phyloP scores from a whole-genome alignment of 2,329 filamentous ascomycete species.

The Lasiodiplodia theobromae region DNA sequence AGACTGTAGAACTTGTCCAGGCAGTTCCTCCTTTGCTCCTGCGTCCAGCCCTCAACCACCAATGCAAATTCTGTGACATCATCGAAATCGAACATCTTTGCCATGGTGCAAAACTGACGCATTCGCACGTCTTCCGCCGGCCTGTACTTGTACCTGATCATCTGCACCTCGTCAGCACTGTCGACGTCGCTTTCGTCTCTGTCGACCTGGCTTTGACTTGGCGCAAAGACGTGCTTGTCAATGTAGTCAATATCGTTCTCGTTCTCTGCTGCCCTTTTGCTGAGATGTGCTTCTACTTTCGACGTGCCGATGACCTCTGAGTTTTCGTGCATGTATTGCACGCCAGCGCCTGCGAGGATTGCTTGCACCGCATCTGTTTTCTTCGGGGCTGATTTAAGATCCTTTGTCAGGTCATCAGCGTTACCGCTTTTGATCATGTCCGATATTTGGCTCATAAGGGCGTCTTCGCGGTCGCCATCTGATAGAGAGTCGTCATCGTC shows the following conservation, averaged over 20 bases:
- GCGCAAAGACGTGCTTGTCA: constrained; percentile 65
- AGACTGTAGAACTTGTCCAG: constrained; percentile 80
- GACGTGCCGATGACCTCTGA: constrained; percentile 92
- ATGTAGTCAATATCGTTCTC: constrained; percentile 60
- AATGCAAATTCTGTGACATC: constrained; percentile 85
- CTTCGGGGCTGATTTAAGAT: constrained; percentile 45
- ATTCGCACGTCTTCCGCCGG: constrained; percentile 77
- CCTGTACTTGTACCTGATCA: constrained; percentile 68
- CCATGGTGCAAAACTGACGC: constrained; percentile 92
- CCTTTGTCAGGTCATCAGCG: constrained; percentile 36
- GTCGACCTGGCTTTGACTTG: constrained; percentile 48
- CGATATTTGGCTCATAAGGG: constrained; percentile 76
- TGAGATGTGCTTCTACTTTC: constrained; percentile 87
- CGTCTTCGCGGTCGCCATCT: constrained; percentile 64
- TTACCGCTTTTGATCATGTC: constrained; percentile 61
- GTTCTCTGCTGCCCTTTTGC: constrained; percentile 73
- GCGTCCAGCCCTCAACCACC: constrained; percentile 88
- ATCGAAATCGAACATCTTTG: constrained; percentile 76
- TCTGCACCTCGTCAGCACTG: constrained; percentile 35
- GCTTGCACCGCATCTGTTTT: constrained; percentile 79
- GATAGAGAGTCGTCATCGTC: constrained; percentile 46
- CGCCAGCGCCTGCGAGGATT: constrained; percentile 85
- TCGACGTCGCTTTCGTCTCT: constrained; percentile 28
- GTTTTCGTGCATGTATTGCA: constrained; percentile 96
- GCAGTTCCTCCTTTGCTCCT: constrained; percentile 78